These are phyloP conservation scores for Amanita jacksonii DNA, from an alignment of 768 basidiomycete genomes.

Conservation along the genomic window DNA sequence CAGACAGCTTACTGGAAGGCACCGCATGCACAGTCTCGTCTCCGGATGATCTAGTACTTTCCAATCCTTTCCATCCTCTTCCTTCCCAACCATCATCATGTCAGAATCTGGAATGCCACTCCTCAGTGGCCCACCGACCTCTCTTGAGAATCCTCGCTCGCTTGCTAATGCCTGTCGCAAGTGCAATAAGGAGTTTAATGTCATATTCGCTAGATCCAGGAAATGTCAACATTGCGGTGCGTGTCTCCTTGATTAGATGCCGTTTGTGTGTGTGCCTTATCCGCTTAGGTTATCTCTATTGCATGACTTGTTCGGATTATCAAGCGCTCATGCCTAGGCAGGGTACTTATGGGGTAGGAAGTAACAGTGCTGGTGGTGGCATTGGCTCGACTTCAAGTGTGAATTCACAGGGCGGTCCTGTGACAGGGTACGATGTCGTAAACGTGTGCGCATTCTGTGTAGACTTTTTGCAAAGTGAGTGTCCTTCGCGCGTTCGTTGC, in stretches of 20 bases:
- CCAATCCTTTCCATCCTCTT: background rate
- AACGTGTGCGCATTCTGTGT: constrained; percentile 70
- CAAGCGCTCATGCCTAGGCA: constrained; percentile 69
- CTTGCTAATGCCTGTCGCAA: constrained; percentile 43
- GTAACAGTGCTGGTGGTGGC: no score
- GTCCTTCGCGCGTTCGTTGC: constrained; percentile 1
- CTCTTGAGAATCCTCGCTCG: constrained; percentile 19
- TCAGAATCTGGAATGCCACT: constrained; percentile 45
- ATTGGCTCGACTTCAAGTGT: no score
- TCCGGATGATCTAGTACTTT: no score
- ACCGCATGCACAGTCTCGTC: no score
- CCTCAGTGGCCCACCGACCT: constrained; percentile 56
- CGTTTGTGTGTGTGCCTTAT: background rate
- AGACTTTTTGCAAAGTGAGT: constrained; percentile 55
- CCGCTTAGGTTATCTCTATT: constrained; percentile 56
- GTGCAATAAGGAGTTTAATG: constrained; percentile 65
- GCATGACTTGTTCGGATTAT: constrained; percentile 64
- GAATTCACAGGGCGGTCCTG: no score
- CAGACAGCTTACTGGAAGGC: no score
- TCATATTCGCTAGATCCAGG: constrained; percentile 53
- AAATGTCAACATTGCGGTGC: constrained; percentile 71
- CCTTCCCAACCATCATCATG: constrained; percentile 1
- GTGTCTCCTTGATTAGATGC: constrained; percentile 15
- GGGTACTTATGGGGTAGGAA: no score
- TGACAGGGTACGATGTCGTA: constrained; percentile 53